Conservation (phyloP, 2,329 filamentous ascomycete genomes). For the Cyphellophora attinorum region DNA sequence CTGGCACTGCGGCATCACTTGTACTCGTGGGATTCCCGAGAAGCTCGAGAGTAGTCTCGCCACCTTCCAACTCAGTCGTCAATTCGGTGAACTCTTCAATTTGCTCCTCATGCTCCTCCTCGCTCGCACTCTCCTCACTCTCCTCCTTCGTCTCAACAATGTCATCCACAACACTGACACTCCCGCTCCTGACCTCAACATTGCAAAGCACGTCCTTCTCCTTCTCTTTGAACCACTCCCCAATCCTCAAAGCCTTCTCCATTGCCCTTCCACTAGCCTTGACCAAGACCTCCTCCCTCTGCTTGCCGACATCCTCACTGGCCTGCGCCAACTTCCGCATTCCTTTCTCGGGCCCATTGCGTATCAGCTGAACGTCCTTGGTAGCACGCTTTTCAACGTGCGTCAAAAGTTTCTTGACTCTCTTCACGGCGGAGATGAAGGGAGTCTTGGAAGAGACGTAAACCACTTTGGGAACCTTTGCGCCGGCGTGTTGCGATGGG, state of each 20-base stretch:
- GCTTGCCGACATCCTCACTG: slow-evolving; percentile 23
- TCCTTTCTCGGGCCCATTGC: slow-evolving; percentile 10
- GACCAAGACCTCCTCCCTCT: slow-evolving; percentile 42
- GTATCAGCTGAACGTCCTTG: slow-evolving; percentile 5
- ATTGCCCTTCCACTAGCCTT: slow-evolving; percentile 54
- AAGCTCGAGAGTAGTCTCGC: slow-evolving; percentile 17
- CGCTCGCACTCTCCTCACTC: slow-evolving; percentile 17
- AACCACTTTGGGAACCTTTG: slow-evolving; percentile 42
- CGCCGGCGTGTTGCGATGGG: slow-evolving; percentile 42
- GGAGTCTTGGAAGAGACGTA: slow-evolving; percentile 47
- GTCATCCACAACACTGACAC: slow-evolving; percentile 51
- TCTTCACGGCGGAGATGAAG: slow-evolving; percentile 51
- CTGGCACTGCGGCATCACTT: background rate
- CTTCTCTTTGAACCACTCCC: slow-evolving; percentile 41
- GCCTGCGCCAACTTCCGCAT: slow-evolving; percentile 23
- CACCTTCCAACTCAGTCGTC: slow-evolving; percentile 6
- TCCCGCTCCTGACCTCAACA: slow-evolving; percentile 46
- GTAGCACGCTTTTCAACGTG: slow-evolving; percentile 42
- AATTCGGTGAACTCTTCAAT: background rate
- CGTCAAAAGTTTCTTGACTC: slow-evolving; percentile 45
- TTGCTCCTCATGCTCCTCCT: slow-evolving; percentile 8
- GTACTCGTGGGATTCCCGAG: slow-evolving; percentile 3
- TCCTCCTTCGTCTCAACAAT: slow-evolving; percentile 34
- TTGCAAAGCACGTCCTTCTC: slow-evolving; percentile 38
- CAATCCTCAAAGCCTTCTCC: slow-evolving; percentile 45